Conservation (phyloP, 495 filamentous ascomycete species). For the Tetracladium setigerum region DNA sequence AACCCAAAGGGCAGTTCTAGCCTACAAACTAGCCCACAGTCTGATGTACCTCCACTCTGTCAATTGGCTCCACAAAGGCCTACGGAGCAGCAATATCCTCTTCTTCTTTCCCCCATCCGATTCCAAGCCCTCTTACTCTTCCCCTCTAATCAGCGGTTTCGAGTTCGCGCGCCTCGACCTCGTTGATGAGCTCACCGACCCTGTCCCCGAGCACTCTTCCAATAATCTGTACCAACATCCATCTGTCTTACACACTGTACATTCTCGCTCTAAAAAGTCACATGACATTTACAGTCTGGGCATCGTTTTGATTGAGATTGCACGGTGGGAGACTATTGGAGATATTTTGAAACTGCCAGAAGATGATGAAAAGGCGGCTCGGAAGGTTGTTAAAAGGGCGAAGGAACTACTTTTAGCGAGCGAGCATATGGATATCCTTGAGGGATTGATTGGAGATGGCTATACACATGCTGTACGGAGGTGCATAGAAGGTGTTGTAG, state of each 20-base stretch:
- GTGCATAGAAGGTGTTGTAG: slow-evolving; percentile 26
- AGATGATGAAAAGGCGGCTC: slow-evolving; percentile 17
- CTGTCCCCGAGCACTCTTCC: slow-evolving; percentile 31
- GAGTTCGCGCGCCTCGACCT: slow-evolving; percentile 46
- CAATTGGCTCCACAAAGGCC: slow-evolving; percentile 51
- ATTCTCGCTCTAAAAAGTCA: slow-evolving; percentile 30
- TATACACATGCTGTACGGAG: slow-evolving; percentile 22
- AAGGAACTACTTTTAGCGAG: slow-evolving; percentile 17
- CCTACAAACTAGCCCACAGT: slow-evolving; percentile 13
- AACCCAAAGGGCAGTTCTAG: slow-evolving; percentile 9
- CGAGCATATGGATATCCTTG: slow-evolving; percentile 15
- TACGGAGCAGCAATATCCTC: slow-evolving; percentile 44
- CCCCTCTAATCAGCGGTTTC: slow-evolving; percentile 44
- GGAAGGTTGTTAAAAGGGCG: neutral
- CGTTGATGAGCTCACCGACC: slow-evolving; percentile 41
- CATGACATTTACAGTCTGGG: slow-evolving; percentile 46
- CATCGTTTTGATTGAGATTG: slow-evolving; percentile 41
- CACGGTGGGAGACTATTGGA: slow-evolving; percentile 40
- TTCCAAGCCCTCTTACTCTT: slow-evolving; percentile 20
- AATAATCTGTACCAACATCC: slow-evolving; percentile 45
- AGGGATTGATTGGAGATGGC: slow-evolving; percentile 23
- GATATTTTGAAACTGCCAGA: slow-evolving; percentile 32
- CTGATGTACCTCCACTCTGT: slow-evolving; percentile 37
- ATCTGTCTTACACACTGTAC: slow-evolving; percentile 28
- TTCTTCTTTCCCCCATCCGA: slow-evolving; percentile 29